These are phyloP conservation scores for Plasmodium malariae DNA, from an alignment of 169 alveolate genomes.

Conservation along the genomic window DNA sequence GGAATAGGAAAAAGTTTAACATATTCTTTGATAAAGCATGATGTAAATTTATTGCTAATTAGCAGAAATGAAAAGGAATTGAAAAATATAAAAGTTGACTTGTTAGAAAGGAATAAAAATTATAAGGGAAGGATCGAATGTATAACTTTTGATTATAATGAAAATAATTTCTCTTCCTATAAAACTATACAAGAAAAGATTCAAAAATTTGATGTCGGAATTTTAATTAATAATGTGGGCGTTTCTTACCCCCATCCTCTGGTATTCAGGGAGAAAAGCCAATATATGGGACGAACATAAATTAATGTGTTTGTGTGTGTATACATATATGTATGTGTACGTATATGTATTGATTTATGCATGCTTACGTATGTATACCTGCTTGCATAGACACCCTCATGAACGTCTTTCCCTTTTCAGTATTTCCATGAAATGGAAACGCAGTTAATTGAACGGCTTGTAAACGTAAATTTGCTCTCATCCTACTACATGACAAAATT, in stretches of 20 bases:
- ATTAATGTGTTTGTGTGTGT: background rate
- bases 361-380: background rate
- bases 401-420: background rate
- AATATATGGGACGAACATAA: background rate
- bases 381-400: background rate
- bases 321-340: background rate
- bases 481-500: slow-evolving; percentile 78
- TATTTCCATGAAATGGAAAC: slow-evolving; percentile 79
- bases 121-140: slow-evolving; percentile 35
- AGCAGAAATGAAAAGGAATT: slow-evolving; percentile 55
- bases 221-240: slow-evolving; percentile 82
- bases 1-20: slow-evolving; percentile 85
- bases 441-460: slow-evolving; percentile 77
- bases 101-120: slow-evolving; percentile 25
- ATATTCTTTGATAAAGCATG: slow-evolving; percentile 51
- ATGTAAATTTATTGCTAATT: slow-evolving; percentile 61
- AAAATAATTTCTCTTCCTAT: slow-evolving; percentile 27
- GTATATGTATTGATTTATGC: background rate
- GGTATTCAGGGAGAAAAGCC: slow-evolving; percentile 1
- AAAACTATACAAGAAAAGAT: slow-evolving; percentile 33
- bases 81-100: slow-evolving; percentile 32
- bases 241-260: slow-evolving; percentile 79
- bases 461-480: slow-evolving; percentile 79
- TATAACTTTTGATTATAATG: slow-evolving; percentile 63
- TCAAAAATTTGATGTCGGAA: slow-evolving; percentile 72